phyloP scores from a whole-genome alignment of 257 asterid species.

The Handroanthus guayacan region DNA sequence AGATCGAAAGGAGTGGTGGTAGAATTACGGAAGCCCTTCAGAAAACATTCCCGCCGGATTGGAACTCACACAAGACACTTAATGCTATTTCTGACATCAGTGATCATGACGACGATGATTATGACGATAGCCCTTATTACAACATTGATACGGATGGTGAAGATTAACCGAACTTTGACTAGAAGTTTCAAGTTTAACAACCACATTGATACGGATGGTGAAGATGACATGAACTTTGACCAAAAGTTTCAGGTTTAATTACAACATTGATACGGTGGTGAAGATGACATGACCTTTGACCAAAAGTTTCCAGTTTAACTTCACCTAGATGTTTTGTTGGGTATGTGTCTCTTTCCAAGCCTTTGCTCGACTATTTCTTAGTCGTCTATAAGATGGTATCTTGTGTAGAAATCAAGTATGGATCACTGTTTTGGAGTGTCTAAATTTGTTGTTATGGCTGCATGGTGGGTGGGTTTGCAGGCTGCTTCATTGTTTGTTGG shows the following conservation, averaged over 20 bases:
- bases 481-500: background rate
- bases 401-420: background rate
- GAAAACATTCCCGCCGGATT: slow-evolving; percentile 95
- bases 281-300: slow-evolving; percentile 37
- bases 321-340: too few relatives aligned
- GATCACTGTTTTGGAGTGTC: background rate
- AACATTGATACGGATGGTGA: slow-evolving; percentile 44
- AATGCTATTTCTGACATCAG: slow-evolving; percentile 48
- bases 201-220: slow-evolving; percentile 43
- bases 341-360: too few relatives aligned
- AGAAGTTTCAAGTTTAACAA: slow-evolving; percentile 30
- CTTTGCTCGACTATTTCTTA: background rate
- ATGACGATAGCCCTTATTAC: slow-evolving; percentile 28
- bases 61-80: slow-evolving; percentile 80
- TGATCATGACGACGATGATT: slow-evolving; percentile 36
- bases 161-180: slow-evolving; percentile 34
- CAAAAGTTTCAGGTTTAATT: slow-evolving; percentile 19
- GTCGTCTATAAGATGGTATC: background rate
- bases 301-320: slow-evolving; percentile 19
- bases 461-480: background rate
- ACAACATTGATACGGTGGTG: slow-evolving; percentile 41
- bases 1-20: slow-evolving; percentile 87
- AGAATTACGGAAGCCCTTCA: slow-evolving; percentile 87
- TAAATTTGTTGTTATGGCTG: background rate
- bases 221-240: slow-evolving; percentile 37